These are phyloP conservation scores for Ceratocystis huliohia DNA, from an alignment of 2,329 filamentous ascomycete genomes.

Conservation along the genomic window DNA sequence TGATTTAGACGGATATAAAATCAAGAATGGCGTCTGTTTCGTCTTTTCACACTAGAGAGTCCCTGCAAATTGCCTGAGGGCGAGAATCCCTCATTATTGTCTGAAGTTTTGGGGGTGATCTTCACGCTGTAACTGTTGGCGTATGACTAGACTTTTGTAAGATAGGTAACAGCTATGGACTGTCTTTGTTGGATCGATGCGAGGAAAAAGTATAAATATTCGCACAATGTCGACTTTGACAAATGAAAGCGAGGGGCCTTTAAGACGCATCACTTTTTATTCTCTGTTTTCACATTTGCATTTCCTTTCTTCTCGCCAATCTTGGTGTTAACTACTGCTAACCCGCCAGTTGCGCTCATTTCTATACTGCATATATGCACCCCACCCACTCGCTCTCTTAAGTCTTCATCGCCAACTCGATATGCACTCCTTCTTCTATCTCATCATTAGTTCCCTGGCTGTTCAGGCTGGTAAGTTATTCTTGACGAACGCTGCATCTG, in stretches of 20 bases:
- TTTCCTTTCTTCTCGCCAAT: background rate
- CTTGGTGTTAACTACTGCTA: slow-evolving; percentile 1
- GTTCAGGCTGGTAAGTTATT: slow-evolving; percentile 18
- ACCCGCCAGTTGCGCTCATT: slow-evolving; percentile 10
- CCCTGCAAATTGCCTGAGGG: background rate
- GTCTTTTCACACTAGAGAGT: background rate
- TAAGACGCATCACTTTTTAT: background rate
- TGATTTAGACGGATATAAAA: background rate
- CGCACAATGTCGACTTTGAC: background rate
- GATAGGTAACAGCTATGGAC: too few species aligned
- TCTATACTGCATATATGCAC: background rate
- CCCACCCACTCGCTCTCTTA: background rate
- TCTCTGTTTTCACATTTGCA: background rate
- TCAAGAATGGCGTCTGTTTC: background rate
- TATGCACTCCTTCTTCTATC: slow-evolving; percentile 14
- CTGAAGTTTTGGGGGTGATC: background rate
- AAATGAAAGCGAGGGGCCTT: background rate
- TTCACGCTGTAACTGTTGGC: background rate
- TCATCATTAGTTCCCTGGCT: slow-evolving; percentile 12
- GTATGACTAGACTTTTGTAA: background rate
- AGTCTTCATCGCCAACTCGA: background rate
- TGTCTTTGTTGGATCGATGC: background rate
- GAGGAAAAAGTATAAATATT: slow-evolving; percentile 4
- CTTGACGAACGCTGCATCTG: too few species aligned
- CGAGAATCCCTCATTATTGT: background rate